Conservation (phyloP, 257 asterid genomes). For the Solanum pinnatisectum region DNA sequence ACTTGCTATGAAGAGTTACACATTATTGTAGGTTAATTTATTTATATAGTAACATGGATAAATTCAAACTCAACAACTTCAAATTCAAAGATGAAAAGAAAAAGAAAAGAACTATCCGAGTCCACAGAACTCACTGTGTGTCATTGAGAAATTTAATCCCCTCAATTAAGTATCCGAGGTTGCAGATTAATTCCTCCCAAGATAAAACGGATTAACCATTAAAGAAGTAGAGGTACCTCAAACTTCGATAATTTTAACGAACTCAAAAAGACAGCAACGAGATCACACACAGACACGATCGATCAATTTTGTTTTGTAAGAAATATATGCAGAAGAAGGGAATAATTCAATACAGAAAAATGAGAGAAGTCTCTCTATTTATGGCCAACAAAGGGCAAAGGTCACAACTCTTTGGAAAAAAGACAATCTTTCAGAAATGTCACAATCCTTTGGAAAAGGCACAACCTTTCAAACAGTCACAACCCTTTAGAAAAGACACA, state of each 20-base stretch:
- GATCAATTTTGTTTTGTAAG: background rate
- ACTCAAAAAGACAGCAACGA: background rate
- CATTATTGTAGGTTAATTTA: background rate
- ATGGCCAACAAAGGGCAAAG: background rate
- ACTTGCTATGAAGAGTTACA: background rate
- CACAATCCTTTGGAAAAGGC: background rate
- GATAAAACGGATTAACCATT: background rate
- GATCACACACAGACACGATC: background rate
- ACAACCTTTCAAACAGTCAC: background rate
- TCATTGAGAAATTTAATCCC: too few relatives aligned
- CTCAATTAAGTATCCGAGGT: background rate
- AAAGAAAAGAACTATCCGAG: background rate
- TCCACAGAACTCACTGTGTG: fast-evolving
- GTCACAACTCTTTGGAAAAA: background rate
- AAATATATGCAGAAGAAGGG: background rate
- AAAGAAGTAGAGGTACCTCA: background rate
- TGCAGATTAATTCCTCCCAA: background rate
- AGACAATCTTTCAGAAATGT: background rate
- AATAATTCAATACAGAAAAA: too few relatives aligned
- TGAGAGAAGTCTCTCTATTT: background rate
- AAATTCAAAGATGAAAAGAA: background rate
- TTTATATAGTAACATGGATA: background rate
- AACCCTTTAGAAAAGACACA: background rate
- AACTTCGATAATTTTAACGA: background rate
- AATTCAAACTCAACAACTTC: background rate